Percentiles rank a stretch among this genome's conserved stretches.
These are phyloP conservation scores for Colletotrichum lindemuthianum DNA, from an alignment of 2,329 filamentous ascomycete species.

Conservation along the genomic window DNA sequence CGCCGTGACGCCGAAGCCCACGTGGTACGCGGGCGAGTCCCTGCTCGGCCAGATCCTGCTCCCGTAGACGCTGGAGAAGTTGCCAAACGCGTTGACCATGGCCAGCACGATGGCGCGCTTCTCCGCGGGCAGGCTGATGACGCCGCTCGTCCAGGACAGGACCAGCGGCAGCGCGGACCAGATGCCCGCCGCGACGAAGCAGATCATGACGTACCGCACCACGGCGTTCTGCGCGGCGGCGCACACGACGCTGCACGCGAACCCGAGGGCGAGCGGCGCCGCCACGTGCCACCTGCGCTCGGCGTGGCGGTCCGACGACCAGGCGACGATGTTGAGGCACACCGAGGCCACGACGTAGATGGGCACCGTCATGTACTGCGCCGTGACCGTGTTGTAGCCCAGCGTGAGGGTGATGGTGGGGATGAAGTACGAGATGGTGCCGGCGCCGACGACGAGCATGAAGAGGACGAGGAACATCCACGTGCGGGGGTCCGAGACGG, in stretches of 20 bases:
- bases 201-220: constrained; percentile 44
- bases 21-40: constrained; percentile 41
- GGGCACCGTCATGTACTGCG: constrained; percentile 57
- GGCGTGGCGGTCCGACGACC: constrained; percentile 37
- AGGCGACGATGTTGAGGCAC: constrained; percentile 39
- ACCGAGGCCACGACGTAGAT: constrained; percentile 41
- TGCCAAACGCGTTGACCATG: constrained; percentile 45
- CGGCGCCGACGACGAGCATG: constrained; percentile 57
- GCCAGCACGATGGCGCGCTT: constrained; percentile 46
- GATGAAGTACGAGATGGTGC: constrained; percentile 63
- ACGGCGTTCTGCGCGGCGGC: constrained; percentile 38
- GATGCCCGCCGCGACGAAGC: constrained; percentile 41
- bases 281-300: constrained; percentile 40
- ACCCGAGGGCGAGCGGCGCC: constrained; percentile 37
- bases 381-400: constrained; percentile 55
- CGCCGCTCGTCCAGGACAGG: constrained; percentile 43
- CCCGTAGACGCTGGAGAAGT: constrained; percentile 45
- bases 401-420: constrained; percentile 60
- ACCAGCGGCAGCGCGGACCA: constrained; percentile 42
- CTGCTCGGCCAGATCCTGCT: constrained; percentile 43
- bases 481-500: constrained; percentile 57
- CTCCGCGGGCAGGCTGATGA: constrained; percentile 42
- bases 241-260: constrained; percentile 38
- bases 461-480: constrained; percentile 60
- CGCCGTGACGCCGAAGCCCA: constrained; percentile 44